Conservation (phyloP, 1,284 basidiomycete genomes). For the Pholiota adiposa region DNA sequence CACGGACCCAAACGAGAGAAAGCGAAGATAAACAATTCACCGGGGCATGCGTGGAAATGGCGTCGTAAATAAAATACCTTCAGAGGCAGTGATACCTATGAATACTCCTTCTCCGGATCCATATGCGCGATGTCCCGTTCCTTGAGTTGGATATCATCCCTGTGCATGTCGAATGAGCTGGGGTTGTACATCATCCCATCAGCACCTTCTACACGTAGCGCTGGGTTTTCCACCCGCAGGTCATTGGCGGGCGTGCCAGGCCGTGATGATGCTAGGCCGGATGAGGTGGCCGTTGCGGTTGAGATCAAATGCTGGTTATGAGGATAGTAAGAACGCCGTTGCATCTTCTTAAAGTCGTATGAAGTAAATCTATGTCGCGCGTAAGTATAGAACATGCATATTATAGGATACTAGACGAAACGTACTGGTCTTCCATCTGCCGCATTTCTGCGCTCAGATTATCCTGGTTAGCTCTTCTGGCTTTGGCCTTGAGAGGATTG, state of each 20-base stretch:
- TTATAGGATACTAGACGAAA: slow-evolving; percentile 27
- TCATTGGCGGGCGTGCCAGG: slow-evolving; percentile 52
- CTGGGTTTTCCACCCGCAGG: slow-evolving; percentile 40
- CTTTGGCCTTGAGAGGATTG: slow-evolving; percentile 95
- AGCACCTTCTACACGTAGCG: slow-evolving; percentile 39
- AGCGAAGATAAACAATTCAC: not conserved
- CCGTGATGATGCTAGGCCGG: slow-evolving; percentile 51
- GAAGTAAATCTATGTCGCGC: slow-evolving; percentile 62
- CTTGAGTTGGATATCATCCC: slow-evolving; percentile 31
- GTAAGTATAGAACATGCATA: slow-evolving; percentile 3
- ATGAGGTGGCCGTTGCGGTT: slow-evolving; percentile 55
- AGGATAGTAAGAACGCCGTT: slow-evolving; percentile 81
- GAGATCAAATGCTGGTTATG: slow-evolving; percentile 71
- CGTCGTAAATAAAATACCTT: slow-evolving; percentile 11
- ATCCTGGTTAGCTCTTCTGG: slow-evolving; percentile 90
- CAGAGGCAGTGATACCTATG: slow-evolving; percentile 31
- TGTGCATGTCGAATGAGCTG: slow-evolving; percentile 37
- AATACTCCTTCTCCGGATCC: slow-evolving; percentile 41
- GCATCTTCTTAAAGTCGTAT: slow-evolving; percentile 87
- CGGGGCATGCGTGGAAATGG: not conserved
- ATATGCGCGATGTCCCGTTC: slow-evolving; percentile 35
- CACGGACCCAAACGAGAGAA: slow-evolving; percentile 3
- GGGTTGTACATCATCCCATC: slow-evolving; percentile 22
- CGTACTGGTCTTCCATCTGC: slow-evolving; percentile 98
- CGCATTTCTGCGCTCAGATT: slow-evolving; percentile 89